These are phyloP conservation scores for Paraphaeosphaeria minitans DNA, from an alignment of 2,329 filamentous ascomycete genomes.

Conservation along the genomic window DNA sequence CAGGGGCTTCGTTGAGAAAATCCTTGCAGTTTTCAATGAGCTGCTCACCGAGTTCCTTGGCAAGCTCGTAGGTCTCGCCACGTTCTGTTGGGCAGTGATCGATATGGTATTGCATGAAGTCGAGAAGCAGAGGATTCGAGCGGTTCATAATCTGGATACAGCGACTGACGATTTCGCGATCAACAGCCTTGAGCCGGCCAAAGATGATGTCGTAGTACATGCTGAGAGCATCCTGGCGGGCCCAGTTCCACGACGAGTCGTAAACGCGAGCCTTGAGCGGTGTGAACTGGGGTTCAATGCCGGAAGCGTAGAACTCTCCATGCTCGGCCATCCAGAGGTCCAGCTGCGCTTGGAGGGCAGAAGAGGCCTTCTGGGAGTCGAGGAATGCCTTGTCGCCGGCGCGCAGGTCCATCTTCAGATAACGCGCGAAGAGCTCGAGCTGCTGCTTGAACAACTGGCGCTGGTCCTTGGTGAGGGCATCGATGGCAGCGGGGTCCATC, in stretches of 20 bases:
- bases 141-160: conserved; percentile 99
- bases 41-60: conserved; percentile 89
- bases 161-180: conserved; percentile 97
- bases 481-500: conserved; percentile 98
- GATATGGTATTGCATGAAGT: conserved; percentile 99
- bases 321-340: conserved; percentile 96
- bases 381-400: conserved; percentile 95
- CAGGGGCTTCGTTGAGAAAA: conserved; percentile 78
- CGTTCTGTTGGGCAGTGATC: conserved; percentile 97
- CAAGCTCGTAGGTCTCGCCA: conserved; percentile 97
- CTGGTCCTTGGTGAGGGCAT: conserved; percentile 97
- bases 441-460: conserved; percentile 97
- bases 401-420: conserved; percentile 95
- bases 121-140: conserved; percentile 90
- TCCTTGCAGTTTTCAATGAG: conserved; percentile 98
- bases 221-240: conserved; percentile 90
- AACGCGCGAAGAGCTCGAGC: conserved; percentile 90
- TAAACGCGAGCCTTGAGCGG: conserved; percentile 93
- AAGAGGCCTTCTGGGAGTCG: conserved; percentile 80
- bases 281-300: conserved; percentile 93
- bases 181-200: conserved; percentile 86
- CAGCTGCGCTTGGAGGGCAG: conserved; percentile 87
- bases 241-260: conserved; percentile 99
- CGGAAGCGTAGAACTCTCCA: conserved; percentile 92
- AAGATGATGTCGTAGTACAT: conserved; percentile 99